A percentile compares a stretch with the other conserved stretches of the same genome.
Evolutionary conservation across 2,329 filamentous ascomycete genomes (phyloP).

Genomic region (Graphilbum fragrans): DNA sequence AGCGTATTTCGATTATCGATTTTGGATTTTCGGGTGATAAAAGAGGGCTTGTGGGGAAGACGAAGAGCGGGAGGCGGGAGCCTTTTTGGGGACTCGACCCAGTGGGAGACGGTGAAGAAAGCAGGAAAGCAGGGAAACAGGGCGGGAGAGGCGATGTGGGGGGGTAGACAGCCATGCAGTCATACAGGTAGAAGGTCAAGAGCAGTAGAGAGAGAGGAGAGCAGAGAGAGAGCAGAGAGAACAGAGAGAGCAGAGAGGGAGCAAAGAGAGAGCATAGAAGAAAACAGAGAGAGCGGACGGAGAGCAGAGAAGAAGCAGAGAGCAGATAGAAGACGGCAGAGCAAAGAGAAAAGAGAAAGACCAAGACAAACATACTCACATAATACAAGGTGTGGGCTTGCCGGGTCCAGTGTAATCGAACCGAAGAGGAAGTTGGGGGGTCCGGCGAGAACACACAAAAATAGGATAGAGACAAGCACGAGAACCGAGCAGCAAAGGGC

Average conservation of each 20-base stretch:
- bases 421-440: too few relatives aligned
- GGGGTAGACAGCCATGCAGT: not conserved
- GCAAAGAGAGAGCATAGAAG: not conserved
- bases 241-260: not conserved
- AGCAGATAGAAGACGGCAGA: not conserved
- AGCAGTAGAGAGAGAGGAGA: not conserved
- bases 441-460: too few relatives aligned
- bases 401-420: too few relatives aligned
- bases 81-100: not conserved
- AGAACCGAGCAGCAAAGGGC: too few relatives aligned
- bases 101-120: not conserved
- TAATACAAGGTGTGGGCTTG: too few relatives aligned
- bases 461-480: too few relatives aligned
- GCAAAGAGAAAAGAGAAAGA: too few relatives aligned
- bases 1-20: too few relatives aligned
- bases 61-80: constrained; percentile 3
- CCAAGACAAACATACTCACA: too few relatives aligned
- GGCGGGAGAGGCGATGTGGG: not conserved
- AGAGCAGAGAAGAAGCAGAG: not conserved
- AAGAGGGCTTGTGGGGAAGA: not conserved
- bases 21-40: not conserved
- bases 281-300: not conserved
- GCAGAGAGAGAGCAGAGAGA: not conserved
- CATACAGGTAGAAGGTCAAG: not conserved
- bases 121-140: not conserved